phyloP scores from a whole-genome alignment of 2,329 filamentous ascomycete genomes.

The Sporothrix schenckii region DNA sequence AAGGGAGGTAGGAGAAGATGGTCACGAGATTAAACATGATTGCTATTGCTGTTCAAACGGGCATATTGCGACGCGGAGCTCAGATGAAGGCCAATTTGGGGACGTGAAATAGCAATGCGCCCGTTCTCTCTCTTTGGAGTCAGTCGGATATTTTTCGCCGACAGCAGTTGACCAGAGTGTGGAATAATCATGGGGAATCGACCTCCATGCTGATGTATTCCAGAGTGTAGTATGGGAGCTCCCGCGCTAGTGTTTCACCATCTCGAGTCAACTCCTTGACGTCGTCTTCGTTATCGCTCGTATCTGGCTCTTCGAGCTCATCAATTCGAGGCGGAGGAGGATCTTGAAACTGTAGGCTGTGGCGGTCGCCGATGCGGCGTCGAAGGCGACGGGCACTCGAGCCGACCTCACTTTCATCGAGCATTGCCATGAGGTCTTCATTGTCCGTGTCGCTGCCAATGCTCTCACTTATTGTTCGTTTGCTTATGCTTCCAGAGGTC shows the following conservation, averaged over 20 bases:
- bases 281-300: conserved; percentile 45
- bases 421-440: conserved; percentile 46
- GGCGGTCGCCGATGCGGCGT: conserved; percentile 51
- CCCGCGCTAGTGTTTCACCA: conserved; percentile 50
- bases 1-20: neutral
- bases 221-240: conserved; percentile 55
- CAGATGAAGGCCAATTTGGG: too few species aligned
- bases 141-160: neutral
- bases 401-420: conserved; percentile 48
- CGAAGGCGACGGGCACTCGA: conserved; percentile 54
- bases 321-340: conserved; percentile 56
- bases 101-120: neutral
- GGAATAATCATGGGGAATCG: conserved; percentile 43
- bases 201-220: conserved; percentile 59
- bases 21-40: conserved; percentile 6
- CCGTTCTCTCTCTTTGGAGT: neutral
- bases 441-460: conserved; percentile 55
- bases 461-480: conserved; percentile 57
- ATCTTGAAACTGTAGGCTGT: conserved; percentile 55
- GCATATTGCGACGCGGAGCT: neutral
- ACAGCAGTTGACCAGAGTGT: neutral
- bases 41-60: neutral
- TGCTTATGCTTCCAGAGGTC: conserved; percentile 58
- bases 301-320: conserved; percentile 57
- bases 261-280: conserved; percentile 40